Conservation (phyloP, 352 stramenopile species). For the Phytopythium mirpurense region DNA sequence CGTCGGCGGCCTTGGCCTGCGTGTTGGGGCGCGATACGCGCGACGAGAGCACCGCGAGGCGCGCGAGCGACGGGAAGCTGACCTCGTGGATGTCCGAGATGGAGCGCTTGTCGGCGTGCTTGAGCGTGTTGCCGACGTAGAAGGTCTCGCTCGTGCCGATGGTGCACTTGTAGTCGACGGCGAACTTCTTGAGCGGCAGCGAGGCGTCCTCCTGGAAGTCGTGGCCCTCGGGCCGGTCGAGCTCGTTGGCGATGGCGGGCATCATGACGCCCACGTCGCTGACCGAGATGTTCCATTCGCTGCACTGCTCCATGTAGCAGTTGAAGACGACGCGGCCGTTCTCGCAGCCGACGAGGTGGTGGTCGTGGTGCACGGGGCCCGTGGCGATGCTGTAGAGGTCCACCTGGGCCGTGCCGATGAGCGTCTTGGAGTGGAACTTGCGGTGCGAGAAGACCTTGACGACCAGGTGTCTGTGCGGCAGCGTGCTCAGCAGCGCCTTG, state of each 20-base stretch:
- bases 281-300: conserved; percentile 86
- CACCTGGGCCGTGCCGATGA: conserved; percentile 74
- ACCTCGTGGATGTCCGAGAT: conserved; percentile 84
- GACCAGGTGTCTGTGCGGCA: conserved; percentile 53
- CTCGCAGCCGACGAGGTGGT: conserved; percentile 80
- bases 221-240: conserved; percentile 84
- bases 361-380: conserved; percentile 83
- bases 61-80: conserved; percentile 81
- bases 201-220: conserved; percentile 89
- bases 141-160: conserved; percentile 86
- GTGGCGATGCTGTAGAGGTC: conserved; percentile 82
- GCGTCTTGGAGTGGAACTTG: conserved; percentile 68
- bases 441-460: conserved; percentile 84
- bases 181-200: conserved; percentile 85
- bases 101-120: conserved; percentile 67
- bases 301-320: conserved; percentile 90
- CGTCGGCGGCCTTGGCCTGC: conserved; percentile 35
- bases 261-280: conserved; percentile 88
- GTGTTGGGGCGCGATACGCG: conserved; percentile 68
- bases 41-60: conserved; percentile 77
- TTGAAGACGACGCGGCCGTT: conserved; percentile 89
- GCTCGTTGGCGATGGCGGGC: conserved; percentile 81
- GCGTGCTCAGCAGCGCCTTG: conserved; percentile 47
- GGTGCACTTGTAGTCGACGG: conserved; percentile 88
- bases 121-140: conserved; percentile 81